These are phyloP conservation scores for Annulohypoxylon moriforme DNA, from an alignment of 495 filamentous ascomycete species.

Conservation along the genomic window DNA sequence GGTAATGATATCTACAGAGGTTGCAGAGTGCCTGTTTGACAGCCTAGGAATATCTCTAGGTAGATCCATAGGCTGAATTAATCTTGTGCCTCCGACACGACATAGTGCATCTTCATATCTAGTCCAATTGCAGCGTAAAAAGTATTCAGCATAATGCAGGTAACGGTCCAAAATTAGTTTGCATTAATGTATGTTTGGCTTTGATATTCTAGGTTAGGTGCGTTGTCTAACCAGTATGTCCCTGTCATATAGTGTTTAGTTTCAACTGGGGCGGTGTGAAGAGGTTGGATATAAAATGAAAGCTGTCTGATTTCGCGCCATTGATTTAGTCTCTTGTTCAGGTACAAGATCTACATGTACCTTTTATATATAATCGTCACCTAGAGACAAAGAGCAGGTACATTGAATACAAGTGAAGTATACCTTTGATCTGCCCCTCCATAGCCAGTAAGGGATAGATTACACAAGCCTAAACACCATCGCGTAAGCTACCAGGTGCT, in stretches of 20 bases:
- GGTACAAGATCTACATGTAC: neutral
- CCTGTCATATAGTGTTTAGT: constrained; percentile 25
- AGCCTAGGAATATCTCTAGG: neutral
- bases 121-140: neutral
- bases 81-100: neutral
- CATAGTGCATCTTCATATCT: neutral
- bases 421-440: neutral
- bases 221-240: constrained; percentile 8
- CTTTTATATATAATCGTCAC: neutral
- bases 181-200: constrained; percentile 28
- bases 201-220: constrained; percentile 26
- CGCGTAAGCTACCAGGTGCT: constrained; percentile 6
- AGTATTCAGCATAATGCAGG: neutral
- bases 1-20: neutral
- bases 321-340: neutral
- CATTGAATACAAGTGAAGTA: neutral
- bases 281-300: constrained; percentile 11
- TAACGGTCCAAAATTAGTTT: constrained; percentile 8
- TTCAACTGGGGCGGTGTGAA: constrained; percentile 31
- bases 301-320: neutral
- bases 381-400: neutral
- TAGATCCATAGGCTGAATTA: neutral
- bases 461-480: constrained; percentile 19
- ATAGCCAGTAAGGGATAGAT: constrained; percentile 14
- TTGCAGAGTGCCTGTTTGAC: neutral